phyloP scores from a whole-genome alignment of 2,329 filamentous ascomycete species.

The Xylaria sp. region DNA sequence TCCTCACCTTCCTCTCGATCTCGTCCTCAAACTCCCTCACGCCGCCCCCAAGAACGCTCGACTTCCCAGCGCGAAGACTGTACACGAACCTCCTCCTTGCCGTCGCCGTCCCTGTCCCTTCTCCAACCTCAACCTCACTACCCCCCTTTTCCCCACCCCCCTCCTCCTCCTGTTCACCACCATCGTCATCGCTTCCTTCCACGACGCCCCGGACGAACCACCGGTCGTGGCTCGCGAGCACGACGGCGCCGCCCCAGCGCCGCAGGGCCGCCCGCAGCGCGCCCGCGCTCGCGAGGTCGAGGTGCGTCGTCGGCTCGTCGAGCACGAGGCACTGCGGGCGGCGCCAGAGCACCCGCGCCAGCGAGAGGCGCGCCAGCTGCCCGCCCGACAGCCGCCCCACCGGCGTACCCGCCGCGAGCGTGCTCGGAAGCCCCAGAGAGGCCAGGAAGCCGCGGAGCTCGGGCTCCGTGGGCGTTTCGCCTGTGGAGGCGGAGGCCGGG shows the following conservation, averaged over 20 bases:
- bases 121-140: too few relatives aligned
- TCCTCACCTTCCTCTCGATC: constrained; percentile 30
- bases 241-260: constrained; percentile 71
- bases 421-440: constrained; percentile 70
- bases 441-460: constrained; percentile 68
- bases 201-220: constrained; percentile 78
- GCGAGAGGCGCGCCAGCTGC: constrained; percentile 68
- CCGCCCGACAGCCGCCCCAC: constrained; percentile 76
- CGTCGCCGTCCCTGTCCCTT: constrained; percentile 15
- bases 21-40: constrained; percentile 62
- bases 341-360: constrained; percentile 70
- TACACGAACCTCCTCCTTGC: constrained; percentile 62
- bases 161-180: constrained; percentile 43
- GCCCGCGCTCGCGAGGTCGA: constrained; percentile 80
- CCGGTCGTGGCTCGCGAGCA: constrained; percentile 80
- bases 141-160: constrained; percentile 49
- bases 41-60: constrained; percentile 59
- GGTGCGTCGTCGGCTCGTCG: constrained; percentile 82
- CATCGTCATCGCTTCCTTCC: constrained; percentile 55
- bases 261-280: constrained; percentile 69
- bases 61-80: constrained; percentile 59
- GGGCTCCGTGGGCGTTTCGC: constrained; percentile 62
- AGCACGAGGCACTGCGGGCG: constrained; percentile 74
- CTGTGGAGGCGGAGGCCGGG: too few relatives aligned
- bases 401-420: constrained; percentile 72